Base-by-base conservation (phyloP, 345 rosid species). In the Syzygium aromaticum region DNA sequence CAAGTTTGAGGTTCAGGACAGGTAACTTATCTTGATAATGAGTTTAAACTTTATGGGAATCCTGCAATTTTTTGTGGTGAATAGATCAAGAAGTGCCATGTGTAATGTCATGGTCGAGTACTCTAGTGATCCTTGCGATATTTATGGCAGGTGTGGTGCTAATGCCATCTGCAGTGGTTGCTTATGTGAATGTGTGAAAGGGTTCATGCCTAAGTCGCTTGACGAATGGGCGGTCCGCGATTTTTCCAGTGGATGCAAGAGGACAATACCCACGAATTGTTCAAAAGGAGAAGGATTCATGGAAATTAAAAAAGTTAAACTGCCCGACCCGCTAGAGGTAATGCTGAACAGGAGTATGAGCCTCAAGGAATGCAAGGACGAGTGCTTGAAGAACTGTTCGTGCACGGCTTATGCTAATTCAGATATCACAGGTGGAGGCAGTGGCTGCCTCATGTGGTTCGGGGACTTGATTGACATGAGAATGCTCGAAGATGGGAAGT, bases 121-220 rank as follows among this genome's bases (percentile, higher is more conserved):
- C 33, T 52, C 84, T 22, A 28, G 33, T 38, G 87, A 86, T 86
- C 53, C 43, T 1, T 86, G 87, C 17, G 84, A 86, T 49, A 3
- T 22, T 12, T 86, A 86, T n/a, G 88, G 63, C 8, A 52, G 78
- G n/a, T 86, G 88, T 8, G 88, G 88, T 53, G 52, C 88, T 46
- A 86, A 86, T 38, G 53, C 84, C 21, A 73, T 86, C 33, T 86
- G 85, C 38, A 77, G 27, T 3, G 6, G 4, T 54, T 53, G 2
- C 25, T 30, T 38, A 22, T 78, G 91, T 51, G 80, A 91, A 40
- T 94, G 95, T 82, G 63, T 89, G 77, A 59, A 86, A 23, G 93
- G 95, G 14, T 94, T 92, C 54, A 27, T 73, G 52, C 91, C 94
- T 14, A 89, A 14, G 25, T 89, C 88, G 21, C 87, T 28, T 7